phyloP scores from a whole-genome alignment of 495 filamentous ascomycete genomes.

The Pyrenula aspistea region DNA sequence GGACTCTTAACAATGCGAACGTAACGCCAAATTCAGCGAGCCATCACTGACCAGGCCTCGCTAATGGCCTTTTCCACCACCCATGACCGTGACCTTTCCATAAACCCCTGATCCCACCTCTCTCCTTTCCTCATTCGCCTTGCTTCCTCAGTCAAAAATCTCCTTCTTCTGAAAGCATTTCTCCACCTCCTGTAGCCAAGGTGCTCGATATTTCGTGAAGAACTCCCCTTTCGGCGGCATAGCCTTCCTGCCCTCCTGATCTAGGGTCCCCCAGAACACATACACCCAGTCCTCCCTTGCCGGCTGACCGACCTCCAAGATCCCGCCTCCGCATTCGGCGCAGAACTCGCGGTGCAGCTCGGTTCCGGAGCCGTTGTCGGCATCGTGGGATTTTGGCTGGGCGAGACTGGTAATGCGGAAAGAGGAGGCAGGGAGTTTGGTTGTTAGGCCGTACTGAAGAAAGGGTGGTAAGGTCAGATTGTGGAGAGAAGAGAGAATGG shows the following conservation, averaged over 20 bases:
- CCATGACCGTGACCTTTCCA: too few relatives aligned
- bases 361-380: constrained; percentile 43
- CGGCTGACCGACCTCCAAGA: constrained; percentile 30
- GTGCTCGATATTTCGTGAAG: constrained; percentile 43
- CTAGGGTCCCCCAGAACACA: neutral
- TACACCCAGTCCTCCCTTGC: neutral
- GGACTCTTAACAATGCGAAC: too few relatives aligned
- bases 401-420: constrained; percentile 25
- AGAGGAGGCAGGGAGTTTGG: constrained; percentile 42
- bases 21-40: too few relatives aligned
- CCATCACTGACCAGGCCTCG: too few relatives aligned
- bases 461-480: constrained; percentile 18
- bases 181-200: constrained; percentile 52
- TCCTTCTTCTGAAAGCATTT: constrained; percentile 48
- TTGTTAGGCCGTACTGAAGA: constrained; percentile 55
- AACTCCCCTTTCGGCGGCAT: constrained; percentile 60
- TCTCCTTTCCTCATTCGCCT: too few relatives aligned
- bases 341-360: constrained; percentile 53
- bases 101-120: too few relatives aligned
- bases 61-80: too few relatives aligned
- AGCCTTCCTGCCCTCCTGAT: constrained; percentile 14
- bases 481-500: neutral
- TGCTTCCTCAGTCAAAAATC: constrained; percentile 27
- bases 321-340: constrained; percentile 44
- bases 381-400: constrained; percentile 35